phyloP scores from a whole-genome alignment of 2,329 filamentous ascomycete genomes.

The Incumbomyces lentus region DNA sequence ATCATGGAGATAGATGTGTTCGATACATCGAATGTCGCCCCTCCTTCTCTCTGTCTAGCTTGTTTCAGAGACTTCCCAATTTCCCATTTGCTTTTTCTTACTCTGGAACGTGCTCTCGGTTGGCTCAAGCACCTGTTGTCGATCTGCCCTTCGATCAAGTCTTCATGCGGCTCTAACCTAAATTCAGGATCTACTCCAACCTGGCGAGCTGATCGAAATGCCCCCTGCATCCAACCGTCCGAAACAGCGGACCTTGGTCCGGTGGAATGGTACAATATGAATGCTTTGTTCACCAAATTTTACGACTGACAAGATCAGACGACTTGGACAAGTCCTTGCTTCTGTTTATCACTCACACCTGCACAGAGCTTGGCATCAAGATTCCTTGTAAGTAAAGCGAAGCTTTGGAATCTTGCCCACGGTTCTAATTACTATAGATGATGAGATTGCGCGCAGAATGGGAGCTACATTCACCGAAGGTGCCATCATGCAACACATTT shows the following conservation, averaged over 20 bases:
- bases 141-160: not conserved
- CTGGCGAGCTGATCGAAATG: not conserved
- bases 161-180: not conserved
- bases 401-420: not conserved
- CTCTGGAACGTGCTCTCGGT: not conserved
- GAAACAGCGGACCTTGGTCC: slow-evolving; percentile 24
- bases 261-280: slow-evolving; percentile 33
- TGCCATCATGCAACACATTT: slow-evolving; percentile 37
- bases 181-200: not conserved
- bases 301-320: slow-evolving; percentile 24
- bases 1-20: no score
- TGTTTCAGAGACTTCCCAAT: no score
- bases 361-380: slow-evolving; percentile 27
- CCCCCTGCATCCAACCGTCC: not conserved
- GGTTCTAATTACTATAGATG: slow-evolving; percentile 17
- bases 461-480: slow-evolving; percentile 32
- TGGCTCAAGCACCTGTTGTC: not conserved
- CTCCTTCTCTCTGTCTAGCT: no score
- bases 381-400: slow-evolving; percentile 30
- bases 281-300: not conserved
- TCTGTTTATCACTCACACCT: slow-evolving; percentile 32
- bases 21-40: no score
- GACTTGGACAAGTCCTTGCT: slow-evolving; percentile 35
- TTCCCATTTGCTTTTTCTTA: no score
- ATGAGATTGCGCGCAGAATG: slow-evolving; percentile 30